phyloP scores from a whole-genome alignment of 208 protist species.

The Acanthamoeba triangularis region DNA sequence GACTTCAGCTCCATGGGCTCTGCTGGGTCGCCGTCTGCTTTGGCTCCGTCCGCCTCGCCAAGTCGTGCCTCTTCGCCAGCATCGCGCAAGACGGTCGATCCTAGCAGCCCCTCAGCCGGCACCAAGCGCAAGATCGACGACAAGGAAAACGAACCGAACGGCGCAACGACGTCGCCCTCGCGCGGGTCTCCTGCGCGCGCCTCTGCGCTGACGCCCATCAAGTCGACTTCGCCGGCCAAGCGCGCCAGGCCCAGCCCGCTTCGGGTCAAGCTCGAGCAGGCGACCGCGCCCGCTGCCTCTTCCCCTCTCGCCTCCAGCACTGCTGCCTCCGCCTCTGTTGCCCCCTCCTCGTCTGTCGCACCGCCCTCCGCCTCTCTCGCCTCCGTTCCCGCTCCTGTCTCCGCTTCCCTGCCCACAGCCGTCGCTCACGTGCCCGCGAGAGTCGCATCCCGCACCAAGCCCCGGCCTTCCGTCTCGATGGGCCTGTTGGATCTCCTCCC shows the following conservation, averaged over 20 bases:
- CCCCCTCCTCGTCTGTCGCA: neutral
- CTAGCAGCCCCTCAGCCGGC: neutral
- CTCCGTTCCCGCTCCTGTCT: neutral
- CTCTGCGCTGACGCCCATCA: neutral
- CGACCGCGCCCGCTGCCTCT: neutral
- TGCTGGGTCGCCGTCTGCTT: neutral
- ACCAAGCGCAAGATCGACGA: conserved; percentile 5
- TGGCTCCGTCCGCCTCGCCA: neutral
- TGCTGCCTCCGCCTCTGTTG: neutral
- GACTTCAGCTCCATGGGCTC: neutral
- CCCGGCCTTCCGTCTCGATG: conserved; percentile 13
- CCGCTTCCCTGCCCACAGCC: neutral
- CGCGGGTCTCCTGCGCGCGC: neutral
- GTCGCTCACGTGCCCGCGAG: neutral
- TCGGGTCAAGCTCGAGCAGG: neutral
- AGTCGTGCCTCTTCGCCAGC: neutral
- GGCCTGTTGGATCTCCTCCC: neutral
- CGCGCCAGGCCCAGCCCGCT: neutral
- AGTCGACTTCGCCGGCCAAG: neutral
- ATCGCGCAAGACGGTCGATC: neutral
- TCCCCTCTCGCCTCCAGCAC: neutral
- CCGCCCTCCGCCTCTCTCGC: neutral
- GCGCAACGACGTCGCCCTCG: neutral
- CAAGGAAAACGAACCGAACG: neutral
- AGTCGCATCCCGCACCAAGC: neutral